A percentile compares a stretch with the other conserved stretches of the same genome.
Conservation (phyloP, 345 rosid genomes). For the Abelmoschus esculentus region DNA sequence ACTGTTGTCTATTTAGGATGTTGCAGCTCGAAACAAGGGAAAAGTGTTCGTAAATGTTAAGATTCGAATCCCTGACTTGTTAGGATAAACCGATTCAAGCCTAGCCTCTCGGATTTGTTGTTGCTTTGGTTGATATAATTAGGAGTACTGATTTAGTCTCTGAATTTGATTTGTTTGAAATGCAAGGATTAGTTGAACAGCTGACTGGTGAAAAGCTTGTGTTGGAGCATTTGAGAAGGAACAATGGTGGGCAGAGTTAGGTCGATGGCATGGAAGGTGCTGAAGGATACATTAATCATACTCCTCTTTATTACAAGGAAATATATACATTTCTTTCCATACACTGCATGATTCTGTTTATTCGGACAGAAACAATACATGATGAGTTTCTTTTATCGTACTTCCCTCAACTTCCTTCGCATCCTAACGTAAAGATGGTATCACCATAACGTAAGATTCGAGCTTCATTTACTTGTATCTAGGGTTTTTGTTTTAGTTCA, state of each 20-base stretch:
- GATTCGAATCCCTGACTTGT: neutral
- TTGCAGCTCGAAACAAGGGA: neutral
- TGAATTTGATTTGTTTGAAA: neutral
- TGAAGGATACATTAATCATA: neutral
- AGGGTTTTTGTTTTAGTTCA: too few relatives aligned
- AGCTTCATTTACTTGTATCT: too few relatives aligned
- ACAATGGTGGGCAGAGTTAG: slow-evolving; percentile 1
- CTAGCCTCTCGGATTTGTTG: neutral
- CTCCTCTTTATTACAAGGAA: too few relatives aligned
- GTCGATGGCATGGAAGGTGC: neutral
- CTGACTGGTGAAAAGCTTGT: slow-evolving; percentile 58
- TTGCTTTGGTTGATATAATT: neutral
- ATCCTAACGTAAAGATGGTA: too few relatives aligned
- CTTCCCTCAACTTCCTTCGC: too few relatives aligned
- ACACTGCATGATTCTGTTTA: too few relatives aligned
- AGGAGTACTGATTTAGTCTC: neutral
- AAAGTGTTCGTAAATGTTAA: neutral
- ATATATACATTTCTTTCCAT: too few relatives aligned
- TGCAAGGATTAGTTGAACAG: slow-evolving; percentile 63
- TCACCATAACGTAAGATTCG: too few relatives aligned
- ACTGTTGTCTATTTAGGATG: neutral
- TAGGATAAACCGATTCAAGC: neutral
- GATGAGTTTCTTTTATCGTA: too few relatives aligned
- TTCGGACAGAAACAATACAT: too few relatives aligned
- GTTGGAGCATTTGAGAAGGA: slow-evolving; percentile 36